A percentile compares a stretch with the other conserved stretches of the same genome.
These are phyloP conservation scores for Phytophthora sojae DNA, from an alignment of 352 stramenopile species.

Conservation along the genomic window DNA sequence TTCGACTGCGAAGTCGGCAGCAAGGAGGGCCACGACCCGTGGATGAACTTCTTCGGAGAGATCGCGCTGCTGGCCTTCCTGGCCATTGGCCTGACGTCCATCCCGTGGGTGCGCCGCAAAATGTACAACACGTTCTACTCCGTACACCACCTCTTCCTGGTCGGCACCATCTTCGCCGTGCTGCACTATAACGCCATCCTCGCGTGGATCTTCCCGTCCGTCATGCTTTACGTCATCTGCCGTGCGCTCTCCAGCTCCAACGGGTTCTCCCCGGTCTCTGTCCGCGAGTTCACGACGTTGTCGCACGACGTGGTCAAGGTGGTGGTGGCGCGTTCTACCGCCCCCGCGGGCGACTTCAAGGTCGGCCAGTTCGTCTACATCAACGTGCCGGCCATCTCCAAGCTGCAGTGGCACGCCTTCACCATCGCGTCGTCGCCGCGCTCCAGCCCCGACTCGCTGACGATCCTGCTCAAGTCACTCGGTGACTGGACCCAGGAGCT, in stretches of 20 bases:
- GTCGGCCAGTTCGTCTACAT: constrained; percentile 58
- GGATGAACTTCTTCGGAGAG: constrained; percentile 68
- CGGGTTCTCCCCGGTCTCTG: constrained; percentile 30
- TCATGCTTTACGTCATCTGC: constrained; percentile 51
- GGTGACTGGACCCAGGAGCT: constrained; percentile 33
- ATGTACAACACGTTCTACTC: constrained; percentile 57
- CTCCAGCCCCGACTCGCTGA: constrained; percentile 34
- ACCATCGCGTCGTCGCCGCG: constrained; percentile 54
- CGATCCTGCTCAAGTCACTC: constrained; percentile 51
- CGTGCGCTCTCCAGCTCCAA: constrained; percentile 48
- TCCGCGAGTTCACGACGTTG: constrained; percentile 42
- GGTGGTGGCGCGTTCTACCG: constrained; percentile 33
- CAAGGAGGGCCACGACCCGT: constrained; percentile 38
- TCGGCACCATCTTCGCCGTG: constrained; percentile 48
- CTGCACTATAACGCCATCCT: constrained; percentile 50
- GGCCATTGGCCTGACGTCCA: constrained; percentile 47
- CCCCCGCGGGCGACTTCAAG: constrained; percentile 30
- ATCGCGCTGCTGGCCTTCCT: constrained; percentile 53
- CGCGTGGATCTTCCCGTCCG: constrained; percentile 48
- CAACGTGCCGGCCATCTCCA: constrained; percentile 54
- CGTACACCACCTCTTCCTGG: constrained; percentile 56
- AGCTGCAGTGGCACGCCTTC: constrained; percentile 62
- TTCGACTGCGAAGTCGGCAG: constrained; percentile 50
- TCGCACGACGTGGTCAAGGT: constrained; percentile 44
- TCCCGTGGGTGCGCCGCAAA: constrained; percentile 48